Base-by-base conservation (phyloP, 2,329 filamentous ascomycete genomes). In the Paecilomyces sp. region DNA sequence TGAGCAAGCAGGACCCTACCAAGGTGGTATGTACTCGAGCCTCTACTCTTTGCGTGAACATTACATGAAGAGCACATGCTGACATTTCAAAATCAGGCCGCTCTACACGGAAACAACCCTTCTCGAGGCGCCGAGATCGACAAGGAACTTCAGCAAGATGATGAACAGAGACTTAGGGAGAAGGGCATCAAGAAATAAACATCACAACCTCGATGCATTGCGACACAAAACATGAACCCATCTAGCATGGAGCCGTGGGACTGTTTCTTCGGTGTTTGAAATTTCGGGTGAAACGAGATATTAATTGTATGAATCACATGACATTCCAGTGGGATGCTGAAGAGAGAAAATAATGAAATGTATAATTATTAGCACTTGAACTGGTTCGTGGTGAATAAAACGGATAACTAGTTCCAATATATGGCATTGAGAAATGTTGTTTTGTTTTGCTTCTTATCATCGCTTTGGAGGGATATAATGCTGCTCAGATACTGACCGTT, bases 51-150 rank as follows among this genome's bases (percentile, higher is more conserved):
- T 56, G 9, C 15, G n/a, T 28, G 63, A 61, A 7, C 2, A 30
- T 24, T 2, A 34, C 33, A 30, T 22, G 52, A 33, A 58, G 6
- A 25, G 6, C 12, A 57, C 53, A 31, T 24, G 18, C 41, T 47
- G 2, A 47, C 8, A n/a, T 47, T 3, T 8, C 41, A 6, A 18
- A 5, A 47, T 8, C 34, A 80, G 77, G 79, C 79, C 3, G 70
- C 62, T 59, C 58, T 76, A 58, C 79, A 81, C 59, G 79, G 79
- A 57, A 76, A 80, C 61, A 64, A 74, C 52, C 79, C 79, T 5
- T 79, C 76, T 7, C 76, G 74, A 62, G 79, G 79, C 18, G 78
- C 79, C 12, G 62, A 79, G 70, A 74, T 81, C 58, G 79, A 81
- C 63, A 75, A 74, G 31, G 74, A 78, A 56, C 67, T 80, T 18